phyloP scores from a whole-genome alignment of 2,329 filamentous ascomycete species.

The Colletotrichum tabaci region DNA sequence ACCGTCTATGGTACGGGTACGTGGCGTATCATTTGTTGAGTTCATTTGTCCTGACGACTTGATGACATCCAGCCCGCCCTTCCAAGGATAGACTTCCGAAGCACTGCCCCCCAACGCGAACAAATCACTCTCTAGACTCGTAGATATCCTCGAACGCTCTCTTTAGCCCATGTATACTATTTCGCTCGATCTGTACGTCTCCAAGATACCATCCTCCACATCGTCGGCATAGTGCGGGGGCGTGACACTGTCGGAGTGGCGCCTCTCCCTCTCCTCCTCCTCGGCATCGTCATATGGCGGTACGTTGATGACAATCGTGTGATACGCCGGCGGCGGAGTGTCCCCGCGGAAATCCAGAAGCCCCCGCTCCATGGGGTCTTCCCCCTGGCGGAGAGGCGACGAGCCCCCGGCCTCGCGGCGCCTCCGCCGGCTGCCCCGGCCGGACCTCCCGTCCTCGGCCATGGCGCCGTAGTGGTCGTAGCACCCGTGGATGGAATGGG shows the following conservation, averaged over 20 bases:
- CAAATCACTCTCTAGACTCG: too few species aligned
- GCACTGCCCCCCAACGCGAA: too few species aligned
- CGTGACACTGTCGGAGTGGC: neutral
- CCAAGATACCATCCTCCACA: too few species aligned
- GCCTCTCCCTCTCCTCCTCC: neutral
- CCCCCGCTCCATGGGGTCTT: neutral
- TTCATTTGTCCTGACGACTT: too few species aligned
- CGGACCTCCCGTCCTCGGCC: neutral
- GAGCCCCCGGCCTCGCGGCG: neutral
- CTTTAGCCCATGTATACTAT: neutral
- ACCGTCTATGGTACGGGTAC: too few species aligned
- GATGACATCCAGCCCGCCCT: too few species aligned
- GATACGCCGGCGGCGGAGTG: neutral
- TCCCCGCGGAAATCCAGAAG: neutral
- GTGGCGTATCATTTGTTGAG: too few species aligned
- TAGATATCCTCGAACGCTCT: too few species aligned
- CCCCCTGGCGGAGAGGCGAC: neutral
- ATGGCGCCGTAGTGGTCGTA: neutral
- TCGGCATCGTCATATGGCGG: neutral
- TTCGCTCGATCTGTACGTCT: neutral
- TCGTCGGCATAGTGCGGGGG: neutral
- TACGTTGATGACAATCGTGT: neutral
- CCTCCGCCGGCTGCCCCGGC: neutral
- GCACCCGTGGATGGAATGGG: neutral
- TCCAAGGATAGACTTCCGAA: too few species aligned